Percentiles rank a stretch among this genome's conserved stretches.
These are phyloP conservation scores for Paramecium octaurelia DNA, from an alignment of 73 alveolate genomes.

Conservation along the genomic window DNA sequence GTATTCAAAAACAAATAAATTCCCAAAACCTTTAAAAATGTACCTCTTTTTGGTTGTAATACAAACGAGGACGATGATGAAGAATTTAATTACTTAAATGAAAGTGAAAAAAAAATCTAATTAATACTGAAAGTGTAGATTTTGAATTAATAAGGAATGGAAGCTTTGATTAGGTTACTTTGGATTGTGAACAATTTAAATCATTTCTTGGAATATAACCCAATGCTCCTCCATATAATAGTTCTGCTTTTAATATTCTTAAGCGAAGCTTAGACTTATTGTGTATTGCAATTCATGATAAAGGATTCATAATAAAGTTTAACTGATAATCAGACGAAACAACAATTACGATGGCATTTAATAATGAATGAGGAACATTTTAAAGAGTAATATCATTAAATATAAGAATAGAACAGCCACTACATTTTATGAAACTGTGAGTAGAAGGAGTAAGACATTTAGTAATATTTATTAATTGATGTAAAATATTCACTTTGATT, in stretches of 20 bases:
- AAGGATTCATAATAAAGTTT: constrained; percentile 44
- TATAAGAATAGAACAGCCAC: constrained; percentile 30
- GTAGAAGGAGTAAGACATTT: constrained; percentile 49
- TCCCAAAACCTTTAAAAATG: constrained; percentile 44
- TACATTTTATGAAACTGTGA: constrained; percentile 54
- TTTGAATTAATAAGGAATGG: constrained; percentile 52
- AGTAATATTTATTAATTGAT: background rate
- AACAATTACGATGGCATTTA: constrained; percentile 57
- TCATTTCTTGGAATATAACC: constrained; percentile 58
- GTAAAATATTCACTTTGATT: constrained; percentile 44
- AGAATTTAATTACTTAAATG: constrained; percentile 35
- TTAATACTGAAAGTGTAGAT: constrained; percentile 15
- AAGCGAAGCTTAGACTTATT: constrained; percentile 56
- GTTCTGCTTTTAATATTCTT: constrained; percentile 15
- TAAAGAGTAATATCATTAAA: constrained; percentile 21
- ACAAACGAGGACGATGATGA: constrained; percentile 26
- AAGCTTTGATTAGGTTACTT: constrained; percentile 51
- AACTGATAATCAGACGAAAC: background rate
- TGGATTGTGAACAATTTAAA: constrained; percentile 51
- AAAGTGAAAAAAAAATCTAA: constrained; percentile 35
- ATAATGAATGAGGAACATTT: constrained; percentile 49
- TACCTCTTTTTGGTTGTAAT: constrained; percentile 48
- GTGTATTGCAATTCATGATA: constrained; percentile 52
- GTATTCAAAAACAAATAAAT: constrained; percentile 55
- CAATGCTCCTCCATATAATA: constrained; percentile 51